Conservation (phyloP, 495 filamentous ascomycete species). For the Neurospora hispaniola region DNA sequence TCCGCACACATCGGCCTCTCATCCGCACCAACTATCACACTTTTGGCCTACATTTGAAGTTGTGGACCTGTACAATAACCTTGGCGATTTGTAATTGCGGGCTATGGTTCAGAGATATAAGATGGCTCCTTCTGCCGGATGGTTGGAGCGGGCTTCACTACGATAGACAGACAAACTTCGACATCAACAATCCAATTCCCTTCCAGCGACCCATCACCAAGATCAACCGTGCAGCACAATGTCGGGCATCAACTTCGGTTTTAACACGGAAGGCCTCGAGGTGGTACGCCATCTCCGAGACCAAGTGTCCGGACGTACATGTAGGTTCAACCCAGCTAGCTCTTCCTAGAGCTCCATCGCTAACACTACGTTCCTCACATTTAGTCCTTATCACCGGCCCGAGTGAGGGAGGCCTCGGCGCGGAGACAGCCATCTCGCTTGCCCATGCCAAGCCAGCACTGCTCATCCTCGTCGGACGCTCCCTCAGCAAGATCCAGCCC, state of each 20-base stretch:
- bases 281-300: constrained; percentile 28
- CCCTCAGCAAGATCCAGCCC: constrained; percentile 26
- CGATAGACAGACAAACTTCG: neutral
- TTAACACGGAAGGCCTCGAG: constrained; percentile 22
- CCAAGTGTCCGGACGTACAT: constrained; percentile 27
- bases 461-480: constrained; percentile 35
- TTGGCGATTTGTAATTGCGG: neutral
- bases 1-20: neutral
- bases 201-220: neutral
- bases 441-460: constrained; percentile 29
- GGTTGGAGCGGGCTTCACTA: neutral
- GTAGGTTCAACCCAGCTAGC: constrained; percentile 14
- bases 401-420: constrained; percentile 36
- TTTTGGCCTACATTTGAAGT: neutral
- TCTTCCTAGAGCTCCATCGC: neutral
- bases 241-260: neutral
- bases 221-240: neutral
- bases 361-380: neutral
- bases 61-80: neutral
- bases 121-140: neutral
- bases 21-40: neutral
- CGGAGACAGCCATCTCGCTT: constrained; percentile 33
- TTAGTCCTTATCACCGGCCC: constrained; percentile 41
- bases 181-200: neutral
- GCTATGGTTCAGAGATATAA: neutral